A percentile compares a stretch with the other conserved stretches of the same genome.
These are phyloP conservation scores for Globisporangium heterothallicum DNA, from an alignment of 352 stramenopile species.

Conservation along the genomic window DNA sequence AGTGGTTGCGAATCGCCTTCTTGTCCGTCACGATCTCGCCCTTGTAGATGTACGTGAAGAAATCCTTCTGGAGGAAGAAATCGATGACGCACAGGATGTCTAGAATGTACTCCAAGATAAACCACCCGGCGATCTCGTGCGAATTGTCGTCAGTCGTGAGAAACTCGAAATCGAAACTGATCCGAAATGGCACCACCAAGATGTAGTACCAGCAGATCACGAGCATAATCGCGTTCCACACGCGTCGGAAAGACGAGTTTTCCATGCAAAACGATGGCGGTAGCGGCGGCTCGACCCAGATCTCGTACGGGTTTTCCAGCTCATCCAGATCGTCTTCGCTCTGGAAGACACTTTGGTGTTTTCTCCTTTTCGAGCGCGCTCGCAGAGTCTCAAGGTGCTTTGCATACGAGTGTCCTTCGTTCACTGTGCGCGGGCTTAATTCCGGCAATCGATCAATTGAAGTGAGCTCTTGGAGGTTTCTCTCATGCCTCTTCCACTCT, in stretches of 20 bases:
- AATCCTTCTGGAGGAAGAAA: constrained; percentile 25
- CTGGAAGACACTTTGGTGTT: constrained; percentile 15
- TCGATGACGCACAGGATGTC: constrained; percentile 27
- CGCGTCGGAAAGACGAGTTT: constrained; percentile 19
- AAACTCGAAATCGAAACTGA: constrained; percentile 23
- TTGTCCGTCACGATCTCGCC: constrained; percentile 27
- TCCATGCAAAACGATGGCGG: constrained; percentile 23
- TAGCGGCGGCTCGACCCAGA: constrained; percentile 25
- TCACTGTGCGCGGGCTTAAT: not conserved
- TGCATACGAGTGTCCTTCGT: constrained; percentile 9
- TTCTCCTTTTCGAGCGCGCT: constrained; percentile 11
- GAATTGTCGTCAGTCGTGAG: constrained; percentile 7
- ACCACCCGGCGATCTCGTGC: constrained; percentile 19
- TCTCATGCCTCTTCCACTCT: constrained; percentile 9
- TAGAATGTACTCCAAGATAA: constrained; percentile 30
- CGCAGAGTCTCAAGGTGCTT: constrained; percentile 24
- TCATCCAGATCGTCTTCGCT: not conserved
- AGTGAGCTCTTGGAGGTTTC: constrained; percentile 6
- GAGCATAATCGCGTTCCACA: constrained; percentile 27
- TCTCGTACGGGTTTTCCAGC: constrained; percentile 15
- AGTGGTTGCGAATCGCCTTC: constrained; percentile 21
- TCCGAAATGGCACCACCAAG: constrained; percentile 27
- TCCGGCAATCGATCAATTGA: not conserved
- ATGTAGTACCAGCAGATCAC: constrained; percentile 26
- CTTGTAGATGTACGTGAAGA: constrained; percentile 27